Percentiles rank a stretch among this genome's conserved stretches.
These are phyloP conservation scores for Umbellularia californica DNA, from an alignment of 164 flowering plant species.

Conservation along the genomic window DNA sequence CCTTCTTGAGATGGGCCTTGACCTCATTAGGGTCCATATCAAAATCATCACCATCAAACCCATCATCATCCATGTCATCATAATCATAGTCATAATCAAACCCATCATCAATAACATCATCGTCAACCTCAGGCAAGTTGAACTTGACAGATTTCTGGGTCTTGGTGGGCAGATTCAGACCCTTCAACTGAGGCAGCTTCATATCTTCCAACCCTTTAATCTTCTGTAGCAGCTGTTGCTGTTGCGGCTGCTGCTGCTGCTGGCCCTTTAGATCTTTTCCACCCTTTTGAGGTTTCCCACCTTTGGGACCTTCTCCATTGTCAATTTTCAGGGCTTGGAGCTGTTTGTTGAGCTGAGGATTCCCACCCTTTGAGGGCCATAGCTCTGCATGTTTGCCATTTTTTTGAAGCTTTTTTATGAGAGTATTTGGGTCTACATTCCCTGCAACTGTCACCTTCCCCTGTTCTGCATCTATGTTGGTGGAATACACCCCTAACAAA, in stretches of 20 bases:
- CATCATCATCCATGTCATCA: slow-evolving; percentile 46
- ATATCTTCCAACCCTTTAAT: slow-evolving; percentile 33
- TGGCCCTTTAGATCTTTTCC: slow-evolving; percentile 36
- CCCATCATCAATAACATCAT: slow-evolving; percentile 35
- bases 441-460: slow-evolving; percentile 93
- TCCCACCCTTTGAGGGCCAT: slow-evolving; percentile 54
- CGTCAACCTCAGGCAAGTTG: slow-evolving; percentile 45
- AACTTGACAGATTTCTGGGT: slow-evolving; percentile 59
- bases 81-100: slow-evolving; percentile 35
- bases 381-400: slow-evolving; percentile 81
- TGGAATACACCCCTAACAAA: slow-evolving; percentile 68
- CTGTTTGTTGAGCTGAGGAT: slow-evolving; percentile 48
- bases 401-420: slow-evolving; percentile 78
- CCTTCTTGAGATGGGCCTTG: slow-evolving; percentile 21
- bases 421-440: slow-evolving; percentile 61
- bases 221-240: slow-evolving; percentile 38
- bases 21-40: slow-evolving; percentile 27
- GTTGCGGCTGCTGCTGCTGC: background rate
- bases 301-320: slow-evolving; percentile 36
- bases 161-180: slow-evolving; percentile 38
- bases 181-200: slow-evolving; percentile 59
- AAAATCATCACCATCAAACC: slow-evolving; percentile 21
- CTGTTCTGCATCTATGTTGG: slow-evolving; percentile 68
- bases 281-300: slow-evolving; percentile 48
- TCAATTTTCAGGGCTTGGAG: slow-evolving; percentile 65